A percentile compares a stretch with the other conserved stretches of the same genome.
Conservation (phyloP, 768 basidiomycete species). For the Hericium rajendrae region DNA sequence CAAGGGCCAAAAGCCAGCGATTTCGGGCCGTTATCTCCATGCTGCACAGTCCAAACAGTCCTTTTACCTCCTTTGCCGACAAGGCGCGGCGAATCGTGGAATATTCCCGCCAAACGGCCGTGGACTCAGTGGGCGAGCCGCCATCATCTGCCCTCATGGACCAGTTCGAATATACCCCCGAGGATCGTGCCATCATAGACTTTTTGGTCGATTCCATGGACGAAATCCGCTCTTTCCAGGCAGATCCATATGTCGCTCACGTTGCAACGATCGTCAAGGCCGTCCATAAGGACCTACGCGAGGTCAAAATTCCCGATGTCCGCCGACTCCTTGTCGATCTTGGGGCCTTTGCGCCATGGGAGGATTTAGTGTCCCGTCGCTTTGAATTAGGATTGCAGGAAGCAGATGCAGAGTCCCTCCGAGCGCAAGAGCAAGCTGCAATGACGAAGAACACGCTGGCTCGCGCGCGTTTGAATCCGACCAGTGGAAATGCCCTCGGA, state of each 20-base stretch:
- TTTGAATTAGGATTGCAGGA: not conserved
- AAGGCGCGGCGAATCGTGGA: constrained; percentile 39
- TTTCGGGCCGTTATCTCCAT: constrained; percentile 40
- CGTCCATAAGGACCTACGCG: constrained; percentile 29
- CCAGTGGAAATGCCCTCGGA: constrained; percentile 24
- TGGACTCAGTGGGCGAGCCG: constrained; percentile 11
- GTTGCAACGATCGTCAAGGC: constrained; percentile 49
- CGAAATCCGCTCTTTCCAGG: constrained; percentile 37
- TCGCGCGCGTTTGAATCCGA: not conserved
- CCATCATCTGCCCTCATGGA: constrained; percentile 21
- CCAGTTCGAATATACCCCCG: constrained; percentile 34
- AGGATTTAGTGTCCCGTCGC: constrained; percentile 35
- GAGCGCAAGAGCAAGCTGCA: not conserved
- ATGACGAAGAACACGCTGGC: not conserved
- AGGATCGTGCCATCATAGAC: constrained; percentile 47
- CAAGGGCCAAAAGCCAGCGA: constrained; percentile 42
- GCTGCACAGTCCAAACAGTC: constrained; percentile 30
- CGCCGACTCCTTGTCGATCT: constrained; percentile 53
- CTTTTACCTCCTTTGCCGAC: constrained; percentile 37
- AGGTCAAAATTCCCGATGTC: constrained; percentile 26
- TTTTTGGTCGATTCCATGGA: constrained; percentile 51
- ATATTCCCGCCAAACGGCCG: not conserved
- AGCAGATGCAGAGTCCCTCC: not conserved
- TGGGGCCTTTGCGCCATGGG: constrained; percentile 76
- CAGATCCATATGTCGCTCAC: constrained; percentile 50